Evolutionary conservation across 2,329 filamentous ascomycete species (phyloP).

Genomic region (Ophiostoma piceae): DNA sequence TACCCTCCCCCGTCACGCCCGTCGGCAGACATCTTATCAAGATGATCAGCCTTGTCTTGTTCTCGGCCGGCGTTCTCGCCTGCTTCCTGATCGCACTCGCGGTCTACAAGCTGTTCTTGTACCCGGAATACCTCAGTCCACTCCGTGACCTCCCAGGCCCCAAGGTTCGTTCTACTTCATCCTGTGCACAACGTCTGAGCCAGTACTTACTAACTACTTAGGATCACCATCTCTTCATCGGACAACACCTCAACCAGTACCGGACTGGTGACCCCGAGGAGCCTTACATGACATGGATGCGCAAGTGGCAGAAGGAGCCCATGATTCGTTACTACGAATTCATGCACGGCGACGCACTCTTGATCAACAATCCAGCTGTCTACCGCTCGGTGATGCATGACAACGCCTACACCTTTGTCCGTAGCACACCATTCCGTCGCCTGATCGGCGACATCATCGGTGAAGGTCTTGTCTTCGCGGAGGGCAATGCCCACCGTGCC

Average conservation of each 20-base stretch:
- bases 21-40: neutral
- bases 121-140: slow-evolving; percentile 17
- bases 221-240: slow-evolving; percentile 25
- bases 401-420: slow-evolving; percentile 38
- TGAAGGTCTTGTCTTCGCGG: slow-evolving; percentile 36
- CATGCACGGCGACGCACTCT: slow-evolving; percentile 35
- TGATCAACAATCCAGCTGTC: slow-evolving; percentile 37
- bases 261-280: slow-evolving; percentile 20
- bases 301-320: slow-evolving; percentile 27
- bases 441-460: slow-evolving; percentile 37
- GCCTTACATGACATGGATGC: slow-evolving; percentile 23
- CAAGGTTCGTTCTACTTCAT: neutral
- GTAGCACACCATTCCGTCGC: slow-evolving; percentile 34
- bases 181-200: neutral
- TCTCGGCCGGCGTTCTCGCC: neutral
- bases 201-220: neutral
- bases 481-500: slow-evolving; percentile 35
- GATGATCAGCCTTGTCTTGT: neutral
- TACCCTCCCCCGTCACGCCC: neutral
- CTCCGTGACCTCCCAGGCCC: slow-evolving; percentile 19
- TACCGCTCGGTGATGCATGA: slow-evolving; percentile 38
- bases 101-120: slow-evolving; percentile 6
- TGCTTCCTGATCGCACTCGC: neutral
- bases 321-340: slow-evolving; percentile 39
- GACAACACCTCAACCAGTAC: slow-evolving; percentile 24